Percentiles rank a stretch among this genome's conserved stretches.
Evolutionary conservation across 2,329 filamentous ascomycete genomes (phyloP).

Genomic region (Arachnopeziza araneosa): DNA sequence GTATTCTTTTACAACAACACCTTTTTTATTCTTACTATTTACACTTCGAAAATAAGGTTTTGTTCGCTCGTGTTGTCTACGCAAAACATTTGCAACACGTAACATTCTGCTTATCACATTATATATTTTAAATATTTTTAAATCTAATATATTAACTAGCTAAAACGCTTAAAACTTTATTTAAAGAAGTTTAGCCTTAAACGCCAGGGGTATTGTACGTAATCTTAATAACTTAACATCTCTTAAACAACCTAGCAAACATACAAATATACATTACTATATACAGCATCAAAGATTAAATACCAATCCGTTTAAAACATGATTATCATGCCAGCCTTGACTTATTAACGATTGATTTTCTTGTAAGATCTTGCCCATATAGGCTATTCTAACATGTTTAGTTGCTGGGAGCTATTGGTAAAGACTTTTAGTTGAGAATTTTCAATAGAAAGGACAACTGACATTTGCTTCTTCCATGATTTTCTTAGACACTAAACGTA

Average conservation of each 20-base stretch:
- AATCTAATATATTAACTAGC: too few relatives aligned
- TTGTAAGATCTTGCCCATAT: conserved; percentile 74
- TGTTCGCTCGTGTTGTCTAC: too few relatives aligned
- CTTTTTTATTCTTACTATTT: too few relatives aligned
- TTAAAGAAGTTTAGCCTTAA: background rate
- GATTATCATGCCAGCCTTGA: conserved; percentile 70
- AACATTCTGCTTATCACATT: too few relatives aligned
- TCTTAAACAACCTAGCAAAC: background rate
- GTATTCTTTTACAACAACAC: too few relatives aligned
- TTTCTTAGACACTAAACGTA: conserved; percentile 56
- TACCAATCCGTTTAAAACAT: conserved; percentile 74
- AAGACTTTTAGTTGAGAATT: conserved; percentile 2
- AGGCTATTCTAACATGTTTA: conserved; percentile 65
- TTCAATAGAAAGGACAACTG: conserved; percentile 31
- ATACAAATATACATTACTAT: background rate
- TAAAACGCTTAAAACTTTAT: background rate
- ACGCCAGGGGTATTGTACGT: background rate
- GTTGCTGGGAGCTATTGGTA: conserved; percentile 43
- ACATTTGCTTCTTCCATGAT: conserved; percentile 61
- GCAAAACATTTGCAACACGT: too few relatives aligned
- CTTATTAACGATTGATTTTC: conserved; percentile 58
- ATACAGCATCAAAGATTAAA: conserved; percentile 7
- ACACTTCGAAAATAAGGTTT: too few relatives aligned
- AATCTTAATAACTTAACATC: background rate
- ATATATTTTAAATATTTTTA: too few relatives aligned